phyloP scores from a whole-genome alignment of 2,329 filamentous ascomycete species.

The Chaetomiaceae sp. region DNA sequence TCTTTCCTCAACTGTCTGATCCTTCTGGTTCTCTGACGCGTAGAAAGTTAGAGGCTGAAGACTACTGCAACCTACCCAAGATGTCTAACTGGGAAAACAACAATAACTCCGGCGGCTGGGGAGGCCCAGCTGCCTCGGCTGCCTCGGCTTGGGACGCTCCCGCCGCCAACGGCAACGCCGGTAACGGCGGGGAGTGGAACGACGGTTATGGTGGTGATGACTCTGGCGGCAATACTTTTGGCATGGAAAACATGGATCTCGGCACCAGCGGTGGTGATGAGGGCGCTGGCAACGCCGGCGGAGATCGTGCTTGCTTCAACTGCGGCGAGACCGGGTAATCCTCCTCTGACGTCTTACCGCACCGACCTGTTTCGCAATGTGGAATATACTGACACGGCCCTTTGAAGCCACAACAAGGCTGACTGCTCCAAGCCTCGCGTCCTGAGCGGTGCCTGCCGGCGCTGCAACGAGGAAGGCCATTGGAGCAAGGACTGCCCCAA shows the following conservation, averaged over 20 bases:
- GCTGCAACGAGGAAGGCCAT: constrained; percentile 47
- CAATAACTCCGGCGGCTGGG: constrained; percentile 3
- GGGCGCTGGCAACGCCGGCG: constrained; percentile 29
- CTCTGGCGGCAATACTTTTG: constrained; percentile 14
- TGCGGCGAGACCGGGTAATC: constrained; percentile 48
- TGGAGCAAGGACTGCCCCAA: constrained; percentile 53
- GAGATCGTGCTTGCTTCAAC: constrained; percentile 46
- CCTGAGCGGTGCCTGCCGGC: constrained; percentile 31
- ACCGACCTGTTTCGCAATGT: no score
- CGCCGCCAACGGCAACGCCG: background rate
- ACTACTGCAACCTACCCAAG: background rate
- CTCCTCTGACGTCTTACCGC: no score
- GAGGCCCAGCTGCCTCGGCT: background rate
- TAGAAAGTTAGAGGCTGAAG: background rate
- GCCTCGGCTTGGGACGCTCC: background rate
- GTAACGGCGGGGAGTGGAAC: background rate
- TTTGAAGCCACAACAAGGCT: constrained; percentile 51
- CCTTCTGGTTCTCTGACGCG: no score
- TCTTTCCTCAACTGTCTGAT: no score
- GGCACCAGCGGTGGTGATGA: constrained; percentile 9
- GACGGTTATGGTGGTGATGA: constrained; percentile 2
- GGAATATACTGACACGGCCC: no score
- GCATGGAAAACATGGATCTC: constrained; percentile 5
- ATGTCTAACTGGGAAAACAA: constrained; percentile 18
- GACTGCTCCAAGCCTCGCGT: constrained; percentile 55